Conservation (phyloP, 2,329 filamentous ascomycete species). For the Ophiocordyceps camponoti-floridani region DNA sequence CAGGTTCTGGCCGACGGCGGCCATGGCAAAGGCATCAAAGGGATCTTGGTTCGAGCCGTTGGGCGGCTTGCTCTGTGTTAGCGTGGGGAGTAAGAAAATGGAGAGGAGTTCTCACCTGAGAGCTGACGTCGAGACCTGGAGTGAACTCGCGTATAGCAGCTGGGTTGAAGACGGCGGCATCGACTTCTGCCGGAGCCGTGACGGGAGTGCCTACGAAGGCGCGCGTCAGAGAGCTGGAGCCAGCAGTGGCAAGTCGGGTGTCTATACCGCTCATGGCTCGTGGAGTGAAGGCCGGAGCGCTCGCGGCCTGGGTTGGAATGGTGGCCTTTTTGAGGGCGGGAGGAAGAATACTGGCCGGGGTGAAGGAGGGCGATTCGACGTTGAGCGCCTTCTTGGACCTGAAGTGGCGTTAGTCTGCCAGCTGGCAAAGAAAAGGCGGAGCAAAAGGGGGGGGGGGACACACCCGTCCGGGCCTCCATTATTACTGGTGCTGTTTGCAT, state of each 20-base stretch:
- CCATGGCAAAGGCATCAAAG: constrained; percentile 49
- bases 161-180: constrained; percentile 34
- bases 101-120: constrained; percentile 19
- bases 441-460: neutral
- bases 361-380: constrained; percentile 93
- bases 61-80: constrained; percentile 13
- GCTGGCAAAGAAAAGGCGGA: neutral
- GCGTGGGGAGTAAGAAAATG: neutral
- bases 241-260: neutral
- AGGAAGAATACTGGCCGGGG: constrained; percentile 37
- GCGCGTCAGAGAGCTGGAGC: neutral
- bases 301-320: constrained; percentile 82
- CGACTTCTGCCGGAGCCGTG: constrained; percentile 19
- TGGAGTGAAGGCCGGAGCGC: constrained; percentile 70
- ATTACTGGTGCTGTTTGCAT: neutral
- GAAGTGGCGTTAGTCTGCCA: neutral
- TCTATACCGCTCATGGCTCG: constrained; percentile 31
- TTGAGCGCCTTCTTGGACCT: constrained; percentile 64
- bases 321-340: constrained; percentile 47
- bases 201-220: constrained; percentile 17
- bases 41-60: constrained; percentile 31
- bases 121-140: constrained; percentile 35
- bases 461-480: neutral
- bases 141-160: constrained; percentile 41
- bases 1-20: constrained; percentile 31